A percentile compares a stretch with the other conserved stretches of the same genome.
Evolutionary conservation across 2,329 filamentous ascomycete species (phyloP).

Genomic region (Colletotrichum tamarilloi): DNA sequence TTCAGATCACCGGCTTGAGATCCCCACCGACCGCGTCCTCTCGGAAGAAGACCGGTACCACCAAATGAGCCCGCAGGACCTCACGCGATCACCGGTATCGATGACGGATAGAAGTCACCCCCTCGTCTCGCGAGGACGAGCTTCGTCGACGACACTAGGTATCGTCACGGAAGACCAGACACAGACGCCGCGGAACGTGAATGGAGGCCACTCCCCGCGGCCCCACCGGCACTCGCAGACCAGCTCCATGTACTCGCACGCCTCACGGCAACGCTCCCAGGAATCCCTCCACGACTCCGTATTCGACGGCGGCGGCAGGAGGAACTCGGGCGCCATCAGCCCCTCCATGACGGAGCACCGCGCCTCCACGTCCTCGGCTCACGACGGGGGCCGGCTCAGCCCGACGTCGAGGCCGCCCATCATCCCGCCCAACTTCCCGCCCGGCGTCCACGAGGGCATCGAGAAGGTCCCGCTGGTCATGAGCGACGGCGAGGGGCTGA

Average conservation of each 20-base stretch:
- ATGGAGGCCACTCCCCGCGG: not conserved
- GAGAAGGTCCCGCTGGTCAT: conserved; percentile 13
- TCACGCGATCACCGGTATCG: conserved; percentile 2
- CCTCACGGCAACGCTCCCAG: conserved; percentile 44
- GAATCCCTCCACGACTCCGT: conserved; percentile 50
- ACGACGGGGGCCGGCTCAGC: conserved; percentile 24
- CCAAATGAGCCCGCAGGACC: conserved; percentile 18
- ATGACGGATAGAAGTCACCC: not conserved
- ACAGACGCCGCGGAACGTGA: not conserved
- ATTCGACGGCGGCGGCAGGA: conserved; percentile 45
- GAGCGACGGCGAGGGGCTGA: conserved; percentile 46
- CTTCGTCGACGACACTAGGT: conserved; percentile 2
- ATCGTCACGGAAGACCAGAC: conserved; percentile 22
- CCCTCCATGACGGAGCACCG: conserved; percentile 37
- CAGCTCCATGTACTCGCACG: conserved; percentile 37
- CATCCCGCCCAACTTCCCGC: conserved; percentile 27
- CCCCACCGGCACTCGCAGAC: conserved; percentile 27
- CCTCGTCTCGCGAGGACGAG: not conserved
- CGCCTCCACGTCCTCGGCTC: conserved; percentile 30
- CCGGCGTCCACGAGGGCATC: conserved; percentile 29
- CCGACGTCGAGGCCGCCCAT: conserved; percentile 1
- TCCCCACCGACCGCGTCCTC: conserved; percentile 8
- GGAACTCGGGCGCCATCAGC: conserved; percentile 40
- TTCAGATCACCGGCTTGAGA: conserved; percentile 13
- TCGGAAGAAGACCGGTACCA: conserved; percentile 32